These are phyloP conservation scores for Zygotorulaspora danielsina DNA, from an alignment of 805 yeast species.

Conservation along the genomic window DNA sequence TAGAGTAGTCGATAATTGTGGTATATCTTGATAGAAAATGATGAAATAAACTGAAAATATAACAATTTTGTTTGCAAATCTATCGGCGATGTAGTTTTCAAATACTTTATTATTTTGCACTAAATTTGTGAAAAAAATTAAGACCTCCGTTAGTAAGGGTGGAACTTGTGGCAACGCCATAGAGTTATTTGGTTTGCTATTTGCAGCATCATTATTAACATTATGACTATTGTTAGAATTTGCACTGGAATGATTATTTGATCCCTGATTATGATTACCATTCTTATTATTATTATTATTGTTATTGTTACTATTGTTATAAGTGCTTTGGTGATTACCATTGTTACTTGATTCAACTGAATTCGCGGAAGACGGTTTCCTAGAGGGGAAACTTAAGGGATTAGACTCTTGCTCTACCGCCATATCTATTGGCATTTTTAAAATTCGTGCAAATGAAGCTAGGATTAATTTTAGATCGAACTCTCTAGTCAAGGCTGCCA, in stretches of 20 bases:
- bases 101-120: conserved; percentile 65
- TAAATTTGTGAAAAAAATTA: conserved; percentile 70
- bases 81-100: conserved; percentile 41
- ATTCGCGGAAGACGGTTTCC: conserved; percentile 12
- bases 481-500: conserved; percentile 52
- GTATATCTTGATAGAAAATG: conserved; percentile 37
- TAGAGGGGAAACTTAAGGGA: conserved; percentile 29
- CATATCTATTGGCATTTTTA: conserved; percentile 43
- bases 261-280: conserved; percentile 3
- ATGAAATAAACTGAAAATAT: conserved; percentile 56
- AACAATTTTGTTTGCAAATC: conserved; percentile 50
- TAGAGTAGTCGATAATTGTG: conserved; percentile 28
- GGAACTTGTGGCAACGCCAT: conserved; percentile 36
- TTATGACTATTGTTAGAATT: conserved; percentile 1
- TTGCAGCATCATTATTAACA: conserved; percentile 4
- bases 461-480: conserved; percentile 50
- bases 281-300: conserved; percentile 1
- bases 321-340: neutral
- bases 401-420: conserved; percentile 39
- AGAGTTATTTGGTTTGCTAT: conserved; percentile 7
- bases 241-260: neutral
- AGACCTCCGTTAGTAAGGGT: conserved; percentile 54
- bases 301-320: conserved; percentile 1
- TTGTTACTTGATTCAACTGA: conserved; percentile 16
- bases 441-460: conserved; percentile 44